Conservation (phyloP, 345 rosid genomes). For the Euclidium syriacum region DNA sequence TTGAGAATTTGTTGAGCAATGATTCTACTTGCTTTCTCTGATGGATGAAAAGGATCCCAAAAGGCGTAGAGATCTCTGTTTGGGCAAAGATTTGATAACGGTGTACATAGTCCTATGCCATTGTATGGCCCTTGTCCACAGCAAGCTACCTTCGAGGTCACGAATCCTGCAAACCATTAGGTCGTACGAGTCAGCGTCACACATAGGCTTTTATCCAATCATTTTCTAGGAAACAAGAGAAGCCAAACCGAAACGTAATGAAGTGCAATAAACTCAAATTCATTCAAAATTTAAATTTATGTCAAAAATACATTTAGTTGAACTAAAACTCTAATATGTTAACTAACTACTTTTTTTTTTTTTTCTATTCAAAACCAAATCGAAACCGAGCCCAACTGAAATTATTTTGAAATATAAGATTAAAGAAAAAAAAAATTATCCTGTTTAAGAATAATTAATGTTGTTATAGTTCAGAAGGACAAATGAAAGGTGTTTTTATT, state of each 20-base stretch:
- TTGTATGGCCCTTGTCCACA: conserved; percentile 84
- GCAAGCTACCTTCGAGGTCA: conserved; percentile 55
- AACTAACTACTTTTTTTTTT: too few relatives aligned
- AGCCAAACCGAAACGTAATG: background rate
- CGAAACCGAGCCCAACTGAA: too few relatives aligned
- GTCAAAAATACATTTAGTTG: too few relatives aligned
- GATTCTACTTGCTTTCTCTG: conserved; percentile 64
- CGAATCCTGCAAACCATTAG: conserved; percentile 45
- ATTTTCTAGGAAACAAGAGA: too few relatives aligned
- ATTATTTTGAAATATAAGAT: too few relatives aligned
- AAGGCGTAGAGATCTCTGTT: conserved; percentile 52
- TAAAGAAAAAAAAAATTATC: too few relatives aligned
- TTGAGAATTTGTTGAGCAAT: conserved; percentile 46
- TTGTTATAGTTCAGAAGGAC: background rate
- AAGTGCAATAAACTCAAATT: background rate
- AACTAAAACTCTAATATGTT: too few relatives aligned
- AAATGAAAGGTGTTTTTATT: too few relatives aligned
- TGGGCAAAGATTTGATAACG: conserved; percentile 53
- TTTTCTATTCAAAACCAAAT: too few relatives aligned
- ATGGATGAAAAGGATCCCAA: conserved; percentile 88
- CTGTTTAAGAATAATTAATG: background rate
- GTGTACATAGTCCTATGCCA: conserved; percentile 72
- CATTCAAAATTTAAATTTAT: too few relatives aligned
- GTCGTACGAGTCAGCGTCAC: too few relatives aligned
- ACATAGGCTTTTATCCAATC: too few relatives aligned